Percentiles rank a stretch among this genome's conserved stretches.
These are phyloP conservation scores for Cyclanthera cordifolia DNA, from an alignment of 306 rosid species.

Conservation along the genomic window DNA sequence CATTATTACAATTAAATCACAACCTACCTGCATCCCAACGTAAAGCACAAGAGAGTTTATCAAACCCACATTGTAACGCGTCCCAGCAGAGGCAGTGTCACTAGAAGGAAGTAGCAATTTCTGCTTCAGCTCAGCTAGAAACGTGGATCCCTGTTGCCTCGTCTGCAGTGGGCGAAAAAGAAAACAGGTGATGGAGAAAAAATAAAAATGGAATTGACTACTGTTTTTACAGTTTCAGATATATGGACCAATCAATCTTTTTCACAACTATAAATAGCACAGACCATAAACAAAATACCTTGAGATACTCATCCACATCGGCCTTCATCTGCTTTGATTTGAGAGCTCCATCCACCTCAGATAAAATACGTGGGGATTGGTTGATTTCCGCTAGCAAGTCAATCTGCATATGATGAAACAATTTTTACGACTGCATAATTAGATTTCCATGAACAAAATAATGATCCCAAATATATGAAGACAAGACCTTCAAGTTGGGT, in stretches of 20 bases:
- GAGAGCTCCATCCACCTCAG: slow-evolving; percentile 86
- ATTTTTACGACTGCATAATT: neutral
- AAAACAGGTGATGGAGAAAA: neutral
- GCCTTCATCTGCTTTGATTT: slow-evolving; percentile 80
- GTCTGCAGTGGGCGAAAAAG: slow-evolving; percentile 37
- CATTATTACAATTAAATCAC: too few relatives aligned
- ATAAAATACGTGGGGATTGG: slow-evolving; percentile 74
- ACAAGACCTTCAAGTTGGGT: slow-evolving; percentile 70
- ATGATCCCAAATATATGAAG: neutral
- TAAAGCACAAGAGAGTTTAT: slow-evolving; percentile 88
- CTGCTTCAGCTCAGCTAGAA: slow-evolving; percentile 77
- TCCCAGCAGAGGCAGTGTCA: slow-evolving; percentile 78
- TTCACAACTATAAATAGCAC: neutral
- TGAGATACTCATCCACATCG: slow-evolving; percentile 84
- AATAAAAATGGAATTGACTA: neutral
- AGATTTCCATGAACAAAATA: neutral
- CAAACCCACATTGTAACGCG: slow-evolving; percentile 79
- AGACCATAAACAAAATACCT: slow-evolving; percentile 30
- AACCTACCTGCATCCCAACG: slow-evolving; percentile 92
- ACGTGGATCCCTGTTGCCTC: slow-evolving; percentile 48
- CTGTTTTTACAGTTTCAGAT: neutral
- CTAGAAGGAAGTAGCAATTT: slow-evolving; percentile 62
- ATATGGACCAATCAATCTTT: neutral
- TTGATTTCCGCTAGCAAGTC: slow-evolving; percentile 87
- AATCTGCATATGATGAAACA: slow-evolving; percentile 38